Evolutionary conservation across 164 flowering plant genomes (phyloP), one percentile per base, ranked within the genome.

Genomic region (Chimonanthus praecox): DNA sequence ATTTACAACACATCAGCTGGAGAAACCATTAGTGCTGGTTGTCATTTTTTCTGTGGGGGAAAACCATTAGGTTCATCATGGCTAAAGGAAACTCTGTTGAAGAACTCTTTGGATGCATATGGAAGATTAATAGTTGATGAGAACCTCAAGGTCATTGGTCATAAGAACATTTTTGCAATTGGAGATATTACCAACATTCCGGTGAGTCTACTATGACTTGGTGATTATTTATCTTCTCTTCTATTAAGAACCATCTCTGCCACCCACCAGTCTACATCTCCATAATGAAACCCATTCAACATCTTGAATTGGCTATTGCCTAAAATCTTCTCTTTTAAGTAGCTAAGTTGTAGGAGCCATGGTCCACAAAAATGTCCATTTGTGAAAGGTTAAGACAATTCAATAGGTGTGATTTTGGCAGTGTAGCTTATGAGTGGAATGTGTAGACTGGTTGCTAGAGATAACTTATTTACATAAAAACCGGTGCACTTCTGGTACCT

Each of bases 71-170:
- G 79, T 70, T 87, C 94, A 2, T 78, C 76, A 4, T 94, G 97
- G 97, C 85, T 91, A 4, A 75, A 76, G 63, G 90, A 84, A 50
- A 85, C 92, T 0, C 3, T 84, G 0, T 77, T 94, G 79, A 78
- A 78, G 71, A 77, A 82, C 10, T 81, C 73, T n/a, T 74, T 94
- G 82, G 92, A 89, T 78, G 15, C 5, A 0, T 64, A 69, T 7
- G 97, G 97, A 73, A 88, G 94, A 71, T 71, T 94, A 71, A 86
- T 73, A 82, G 97, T 94, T 50, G 97, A 92, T 83, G 84, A 82
- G 66, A 15, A 84, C 71, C 71, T 94, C 73, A 83, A 92, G 77
- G 90, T 94, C 73, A 88, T 80, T 61, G 95, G 94, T 47, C 77
- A 68, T 48, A 82, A 71, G 46, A 92, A 91, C 74, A 74, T 91